phyloP scores from a whole-genome alignment of 179 eudicot genomes.

The Camellia oleifera region DNA sequence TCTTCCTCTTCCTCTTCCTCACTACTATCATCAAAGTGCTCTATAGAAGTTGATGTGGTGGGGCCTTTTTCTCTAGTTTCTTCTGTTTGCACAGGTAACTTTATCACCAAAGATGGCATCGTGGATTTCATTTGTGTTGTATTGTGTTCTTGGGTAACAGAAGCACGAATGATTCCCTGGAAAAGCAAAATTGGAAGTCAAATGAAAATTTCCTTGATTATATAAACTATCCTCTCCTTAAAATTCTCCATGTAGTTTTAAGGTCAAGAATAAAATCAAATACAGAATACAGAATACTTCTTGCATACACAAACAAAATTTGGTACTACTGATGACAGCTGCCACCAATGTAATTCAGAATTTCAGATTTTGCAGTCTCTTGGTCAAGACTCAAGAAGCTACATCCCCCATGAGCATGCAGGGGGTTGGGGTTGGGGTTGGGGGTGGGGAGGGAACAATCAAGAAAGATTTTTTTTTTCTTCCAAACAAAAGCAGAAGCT shows the following conservation, averaged over 20 bases:
- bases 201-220: constrained; percentile 7
- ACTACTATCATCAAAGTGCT: constrained; percentile 23
- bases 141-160: constrained; percentile 72
- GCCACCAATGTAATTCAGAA: neutral
- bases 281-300: neutral
- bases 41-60: constrained; percentile 26
- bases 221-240: neutral
- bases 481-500: no score
- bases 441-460: neutral
- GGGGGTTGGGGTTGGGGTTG: no score
- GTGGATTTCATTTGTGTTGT: constrained; percentile 36
- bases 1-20: constrained; percentile 33
- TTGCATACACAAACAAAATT: neutral
- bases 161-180: constrained; percentile 91
- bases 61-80: constrained; percentile 29
- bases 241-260: neutral
- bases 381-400: neutral
- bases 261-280: neutral
- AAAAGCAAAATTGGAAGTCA: constrained; percentile 14
- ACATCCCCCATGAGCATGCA: neutral
- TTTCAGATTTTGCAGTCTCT: neutral
- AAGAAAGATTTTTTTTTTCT: neutral
- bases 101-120: constrained; percentile 59
- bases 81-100: constrained; percentile 60
- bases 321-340: neutral